These are phyloP conservation scores for Picochlorum sp. DNA, from an alignment of 139 green algal species.

Conservation along the genomic window DNA sequence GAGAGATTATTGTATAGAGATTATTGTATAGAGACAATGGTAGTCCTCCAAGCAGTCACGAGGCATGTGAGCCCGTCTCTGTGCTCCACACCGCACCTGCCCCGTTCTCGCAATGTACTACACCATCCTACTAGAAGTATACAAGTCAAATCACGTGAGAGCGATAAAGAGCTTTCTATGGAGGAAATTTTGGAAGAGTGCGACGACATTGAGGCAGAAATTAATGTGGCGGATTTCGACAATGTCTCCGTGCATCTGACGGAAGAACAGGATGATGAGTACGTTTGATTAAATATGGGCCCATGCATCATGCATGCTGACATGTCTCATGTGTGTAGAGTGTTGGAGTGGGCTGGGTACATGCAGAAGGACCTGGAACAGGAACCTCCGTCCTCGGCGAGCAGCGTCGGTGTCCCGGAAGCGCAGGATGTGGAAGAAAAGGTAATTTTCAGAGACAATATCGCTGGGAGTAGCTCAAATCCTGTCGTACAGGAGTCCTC, in stretches of 20 bases:
- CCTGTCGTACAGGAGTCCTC: not conserved
- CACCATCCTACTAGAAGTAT: not conserved
- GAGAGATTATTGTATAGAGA: too few species aligned
- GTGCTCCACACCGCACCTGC: too few species aligned
- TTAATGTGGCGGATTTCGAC: not conserved
- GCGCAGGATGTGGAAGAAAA: not conserved
- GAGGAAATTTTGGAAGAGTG: not conserved
- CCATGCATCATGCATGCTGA: too few species aligned
- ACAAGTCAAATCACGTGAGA: not conserved
- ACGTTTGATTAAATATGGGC: not conserved
- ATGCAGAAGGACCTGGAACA: too few species aligned
- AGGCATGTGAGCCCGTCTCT: too few species aligned
- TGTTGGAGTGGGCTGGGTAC: too few species aligned
- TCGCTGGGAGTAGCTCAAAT: not conserved
- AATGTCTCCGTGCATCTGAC: not conserved
- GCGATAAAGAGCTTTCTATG: not conserved
- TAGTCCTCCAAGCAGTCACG: too few species aligned
- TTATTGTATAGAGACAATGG: too few species aligned
- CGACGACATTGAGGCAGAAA: constrained; percentile 2
- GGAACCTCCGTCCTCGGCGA: too few species aligned
- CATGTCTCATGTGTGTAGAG: too few species aligned
- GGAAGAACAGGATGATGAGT: not conserved
- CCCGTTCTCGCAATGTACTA: too few species aligned
- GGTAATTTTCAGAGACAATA: not conserved
- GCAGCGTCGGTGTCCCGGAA: too few species aligned